These are phyloP conservation scores for Rhododendron vialii DNA, from an alignment of 148 eudicot genomes.

Conservation along the genomic window DNA sequence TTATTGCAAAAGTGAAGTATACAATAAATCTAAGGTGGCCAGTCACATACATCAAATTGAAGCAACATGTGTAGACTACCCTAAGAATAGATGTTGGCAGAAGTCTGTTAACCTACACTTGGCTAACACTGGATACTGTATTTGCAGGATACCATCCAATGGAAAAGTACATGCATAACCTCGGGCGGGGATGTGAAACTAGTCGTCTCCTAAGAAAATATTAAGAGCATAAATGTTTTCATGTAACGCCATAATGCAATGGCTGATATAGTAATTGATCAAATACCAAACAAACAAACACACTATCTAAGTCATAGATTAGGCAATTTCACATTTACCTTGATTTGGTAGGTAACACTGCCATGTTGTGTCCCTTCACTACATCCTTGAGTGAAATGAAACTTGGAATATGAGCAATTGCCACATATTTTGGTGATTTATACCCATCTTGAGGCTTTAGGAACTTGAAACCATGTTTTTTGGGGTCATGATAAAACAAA, in stretches of 20 bases:
- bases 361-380: neutral
- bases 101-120: neutral
- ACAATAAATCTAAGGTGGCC: neutral
- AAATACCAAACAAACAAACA: neutral
- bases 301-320: neutral
- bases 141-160: neutral
- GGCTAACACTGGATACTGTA: neutral
- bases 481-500: neutral
- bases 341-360: neutral
- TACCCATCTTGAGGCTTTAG: neutral
- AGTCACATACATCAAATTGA: neutral
- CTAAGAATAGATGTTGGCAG: neutral
- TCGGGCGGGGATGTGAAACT: too few species aligned
- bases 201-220: neutral
- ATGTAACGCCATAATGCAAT: too few species aligned
- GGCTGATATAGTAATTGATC: too few species aligned
- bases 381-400: neutral
- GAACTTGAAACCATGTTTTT: too few species aligned
- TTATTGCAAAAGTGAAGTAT: neutral
- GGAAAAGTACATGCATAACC: neutral
- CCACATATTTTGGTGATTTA: neutral
- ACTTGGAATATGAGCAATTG: constrained; percentile 2
- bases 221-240: neutral
- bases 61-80: neutral
- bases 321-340: neutral